Conservation (phyloP, 2,329 filamentous ascomycete species). For the Berkeleyomyces rouxiae region DNA sequence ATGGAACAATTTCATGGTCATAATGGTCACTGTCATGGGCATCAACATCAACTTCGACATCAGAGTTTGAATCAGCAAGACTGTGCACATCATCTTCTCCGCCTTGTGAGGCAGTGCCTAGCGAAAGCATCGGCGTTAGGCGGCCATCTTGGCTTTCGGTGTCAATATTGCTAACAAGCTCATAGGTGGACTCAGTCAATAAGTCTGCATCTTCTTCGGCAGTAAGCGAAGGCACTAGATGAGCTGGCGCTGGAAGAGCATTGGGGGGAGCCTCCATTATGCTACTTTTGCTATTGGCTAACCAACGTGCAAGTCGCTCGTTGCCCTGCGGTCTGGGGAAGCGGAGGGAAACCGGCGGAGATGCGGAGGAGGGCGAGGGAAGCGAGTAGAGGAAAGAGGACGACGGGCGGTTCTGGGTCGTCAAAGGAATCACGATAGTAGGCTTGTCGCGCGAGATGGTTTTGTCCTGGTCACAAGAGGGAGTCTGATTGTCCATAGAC, state of each 20-base stretch:
- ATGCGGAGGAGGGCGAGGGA: conserved; percentile 7
- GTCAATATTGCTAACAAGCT: conserved; percentile 37
- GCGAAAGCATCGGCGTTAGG: conserved; percentile 22
- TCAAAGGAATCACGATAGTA: neutral
- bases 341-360: conserved; percentile 34
- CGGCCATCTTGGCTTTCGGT: conserved; percentile 34
- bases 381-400: conserved; percentile 6
- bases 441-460: conserved; percentile 6
- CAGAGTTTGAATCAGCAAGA: conserved; percentile 25
- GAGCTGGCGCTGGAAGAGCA: neutral
- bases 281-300: conserved; percentile 39
- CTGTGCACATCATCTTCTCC: conserved; percentile 27
- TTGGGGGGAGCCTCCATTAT: conserved; percentile 27
- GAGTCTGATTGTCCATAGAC: conserved; percentile 7
- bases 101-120: conserved; percentile 28
- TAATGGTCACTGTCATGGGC: neutral
- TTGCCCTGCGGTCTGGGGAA: conserved; percentile 41
- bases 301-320: conserved; percentile 40
- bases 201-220: conserved; percentile 26
- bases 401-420: neutral
- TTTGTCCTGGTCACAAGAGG: conserved; percentile 1
- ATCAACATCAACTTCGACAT: neutral
- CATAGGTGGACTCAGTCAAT: conserved; percentile 36
- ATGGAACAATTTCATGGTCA: conserved; percentile 7
- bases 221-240: conserved; percentile 17